Base-by-base conservation (phyloP, 345 rosid species). In the Ricinus communis region DNA sequence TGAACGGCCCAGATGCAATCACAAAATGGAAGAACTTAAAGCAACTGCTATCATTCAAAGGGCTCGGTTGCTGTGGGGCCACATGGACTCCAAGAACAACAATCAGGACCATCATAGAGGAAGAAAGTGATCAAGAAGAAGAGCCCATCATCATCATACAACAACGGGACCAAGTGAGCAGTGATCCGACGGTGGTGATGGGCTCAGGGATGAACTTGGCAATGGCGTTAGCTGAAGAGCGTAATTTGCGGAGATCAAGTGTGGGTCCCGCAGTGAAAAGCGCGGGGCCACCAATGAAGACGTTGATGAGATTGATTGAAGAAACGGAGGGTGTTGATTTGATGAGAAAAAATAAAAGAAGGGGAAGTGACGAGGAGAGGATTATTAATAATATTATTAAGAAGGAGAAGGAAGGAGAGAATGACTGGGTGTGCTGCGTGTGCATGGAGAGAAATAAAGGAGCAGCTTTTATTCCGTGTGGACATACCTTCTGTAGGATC, bases 391-490 rank as follows among this genome's bases (percentile, higher is more conserved):
- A 9, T 49, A n/a, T n/a, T n/a, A n/a, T n/a, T n/a, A 24, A 21
- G 5, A 5, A n/a, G 61, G 50, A 5, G 84, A 50, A 22, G 79
- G 40, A 5, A 4, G 81, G 57, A 15, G 71, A 84, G 15, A 12
- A 41, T 25, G 92, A 90, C 71, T 82, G 82, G 63, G 11, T 82
- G 88, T 93, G 97, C 81, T 89, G 98, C 82, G 93, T 93, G 73
- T 93, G 98, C 87, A 93, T 89, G 97, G 96, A 89, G 71, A 91
- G 93, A 69, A 81, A 76, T 66, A 93, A 93, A 79, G 97, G 91
- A 16, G 96, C 97, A 55, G 98, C 98, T 22, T 89, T 93, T 73
- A 87, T 93, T 68, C 98, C 98, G 11, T 93, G 98, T 70, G 98
- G 98, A 0, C 98, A 93, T 77, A 58, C 90, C 15, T 88, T 81